phyloP scores from a whole-genome alignment of 306 rosid genomes.

The Cicer cuneatum region DNA sequence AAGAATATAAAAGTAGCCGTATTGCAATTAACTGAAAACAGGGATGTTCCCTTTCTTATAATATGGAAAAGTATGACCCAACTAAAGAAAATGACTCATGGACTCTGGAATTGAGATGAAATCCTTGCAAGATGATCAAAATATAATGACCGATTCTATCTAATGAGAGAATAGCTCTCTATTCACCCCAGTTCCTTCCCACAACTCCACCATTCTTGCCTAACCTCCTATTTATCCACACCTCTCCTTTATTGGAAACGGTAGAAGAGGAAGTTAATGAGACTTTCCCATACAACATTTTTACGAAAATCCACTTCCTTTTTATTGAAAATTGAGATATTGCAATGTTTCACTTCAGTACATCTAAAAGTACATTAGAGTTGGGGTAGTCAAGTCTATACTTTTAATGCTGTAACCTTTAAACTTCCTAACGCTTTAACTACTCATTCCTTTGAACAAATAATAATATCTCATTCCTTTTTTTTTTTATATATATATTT shows the following conservation, averaged over 20 bases:
- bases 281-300: neutral
- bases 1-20: neutral
- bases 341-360: neutral
- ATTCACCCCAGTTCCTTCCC: neutral
- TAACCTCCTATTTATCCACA: neutral
- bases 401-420: constrained; percentile 34
- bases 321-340: neutral
- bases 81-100: neutral
- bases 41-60: constrained; percentile 3
- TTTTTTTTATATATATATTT: neutral
- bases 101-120: neutral
- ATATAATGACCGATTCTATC: neutral
- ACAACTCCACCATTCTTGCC: neutral
- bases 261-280: neutral
- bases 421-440: constrained; percentile 19
- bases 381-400: constrained; percentile 4
- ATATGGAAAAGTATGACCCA: neutral
- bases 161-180: neutral
- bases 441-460: constrained; percentile 34
- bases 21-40: neutral
- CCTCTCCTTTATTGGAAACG: neutral
- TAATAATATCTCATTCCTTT: constrained; percentile 1
- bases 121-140: neutral
- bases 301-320: neutral
- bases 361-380: neutral